A percentile compares a stretch with the other conserved stretches of the same genome.
These are phyloP conservation scores for Cryptococcus hybrid DNA, from an alignment of 1,284 basidiomycete species.

Conservation along the genomic window DNA sequence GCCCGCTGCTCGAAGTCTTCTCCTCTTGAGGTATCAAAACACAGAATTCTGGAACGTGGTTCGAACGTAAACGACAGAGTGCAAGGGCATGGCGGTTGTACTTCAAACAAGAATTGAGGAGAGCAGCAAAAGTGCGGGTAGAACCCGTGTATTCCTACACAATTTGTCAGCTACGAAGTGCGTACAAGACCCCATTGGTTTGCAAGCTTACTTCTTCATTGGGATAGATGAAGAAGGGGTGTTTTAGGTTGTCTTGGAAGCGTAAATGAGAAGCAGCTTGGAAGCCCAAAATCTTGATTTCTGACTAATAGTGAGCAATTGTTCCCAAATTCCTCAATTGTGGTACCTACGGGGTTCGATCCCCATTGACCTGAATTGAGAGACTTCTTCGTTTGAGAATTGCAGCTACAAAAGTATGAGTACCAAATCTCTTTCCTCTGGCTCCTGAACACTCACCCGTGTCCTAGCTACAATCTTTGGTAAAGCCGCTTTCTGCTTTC, in stretches of 20 bases:
- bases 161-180: neutral
- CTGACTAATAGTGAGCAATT: conserved; percentile 15
- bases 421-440: neutral
- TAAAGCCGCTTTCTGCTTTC: conserved; percentile 6
- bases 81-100: conserved; percentile 81
- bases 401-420: conserved; percentile 59
- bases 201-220: conserved; percentile 69
- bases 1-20: conserved; percentile 65
- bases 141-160: conserved; percentile 73
- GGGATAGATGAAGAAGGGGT: conserved; percentile 88
- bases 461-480: conserved; percentile 35
- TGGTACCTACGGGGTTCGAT: conserved; percentile 64
- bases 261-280: conserved; percentile 68
- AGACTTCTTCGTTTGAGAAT: conserved; percentile 80
- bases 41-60: conserved; percentile 74
- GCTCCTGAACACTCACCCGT: conserved; percentile 44
- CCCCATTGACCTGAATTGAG: conserved; percentile 72
- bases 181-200: neutral
- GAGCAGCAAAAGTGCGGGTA: conserved; percentile 83
- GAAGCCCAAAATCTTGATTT: conserved; percentile 88
- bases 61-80: conserved; percentile 67
- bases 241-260: conserved; percentile 88
- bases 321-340: neutral
- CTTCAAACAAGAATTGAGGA: conserved; percentile 77
- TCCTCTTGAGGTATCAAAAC: conserved; percentile 88